phyloP scores from a whole-genome alignment of 345 rosid genomes.

The Corymbia maculata region DNA sequence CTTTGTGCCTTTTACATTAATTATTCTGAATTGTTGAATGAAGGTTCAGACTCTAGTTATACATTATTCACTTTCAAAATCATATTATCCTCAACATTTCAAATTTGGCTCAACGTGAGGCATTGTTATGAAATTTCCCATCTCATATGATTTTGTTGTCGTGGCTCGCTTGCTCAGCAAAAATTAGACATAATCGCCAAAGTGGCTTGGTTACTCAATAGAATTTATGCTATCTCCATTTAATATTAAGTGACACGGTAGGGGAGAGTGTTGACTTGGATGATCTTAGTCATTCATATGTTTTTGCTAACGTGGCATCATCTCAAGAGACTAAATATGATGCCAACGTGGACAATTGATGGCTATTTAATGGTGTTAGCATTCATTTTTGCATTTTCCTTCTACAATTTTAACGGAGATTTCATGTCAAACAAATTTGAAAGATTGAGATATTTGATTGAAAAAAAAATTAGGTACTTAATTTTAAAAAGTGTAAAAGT shows the following conservation, averaged over 20 bases:
- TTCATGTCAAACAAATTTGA: background rate
- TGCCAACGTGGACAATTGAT: background rate
- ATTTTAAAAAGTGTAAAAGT: background rate
- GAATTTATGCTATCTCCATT: background rate
- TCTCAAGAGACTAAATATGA: background rate
- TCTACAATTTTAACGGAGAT: background rate
- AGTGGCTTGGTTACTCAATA: background rate
- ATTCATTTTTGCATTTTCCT: background rate
- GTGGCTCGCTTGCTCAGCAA: background rate
- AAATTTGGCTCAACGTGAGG: background rate
- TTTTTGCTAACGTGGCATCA: background rate
- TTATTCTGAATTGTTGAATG: background rate
- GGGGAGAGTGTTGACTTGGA: background rate
- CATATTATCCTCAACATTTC: background rate
- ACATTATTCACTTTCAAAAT: too few relatives aligned
- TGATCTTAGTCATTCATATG: background rate
- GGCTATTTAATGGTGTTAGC: background rate
- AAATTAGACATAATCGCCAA: background rate
- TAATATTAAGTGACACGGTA: background rate
- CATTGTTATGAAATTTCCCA: background rate
- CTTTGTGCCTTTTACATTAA: fast-evolving
- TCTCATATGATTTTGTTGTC: background rate
- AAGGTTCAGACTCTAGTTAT: too few relatives aligned
- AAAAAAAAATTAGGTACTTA: background rate
- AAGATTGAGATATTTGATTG: background rate